Evolutionary conservation across 768 basidiomycete species (phyloP).

Genomic region (Panaeolus cyanescens): DNA sequence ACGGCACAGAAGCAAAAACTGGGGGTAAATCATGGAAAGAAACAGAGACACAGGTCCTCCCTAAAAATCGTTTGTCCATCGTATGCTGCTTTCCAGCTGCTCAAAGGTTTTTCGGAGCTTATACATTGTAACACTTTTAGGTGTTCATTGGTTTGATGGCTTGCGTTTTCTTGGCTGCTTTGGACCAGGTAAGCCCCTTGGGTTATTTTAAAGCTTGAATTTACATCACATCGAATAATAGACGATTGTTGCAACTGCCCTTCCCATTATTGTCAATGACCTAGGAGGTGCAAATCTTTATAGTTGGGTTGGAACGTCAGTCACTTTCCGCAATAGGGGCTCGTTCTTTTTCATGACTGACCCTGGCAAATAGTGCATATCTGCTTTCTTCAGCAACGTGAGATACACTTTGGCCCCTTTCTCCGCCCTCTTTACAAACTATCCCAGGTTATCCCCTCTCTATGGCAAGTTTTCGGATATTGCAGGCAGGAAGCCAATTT

Average conservation of each 20-base stretch:
- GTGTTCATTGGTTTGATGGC: conserved; percentile 50
- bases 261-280: conserved; percentile 70
- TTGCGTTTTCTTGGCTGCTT: conserved; percentile 51
- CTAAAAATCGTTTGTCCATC: conserved; percentile 50
- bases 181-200: conserved; percentile 54
- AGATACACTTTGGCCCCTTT: conserved; percentile 5
- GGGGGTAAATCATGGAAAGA: conserved; percentile 54
- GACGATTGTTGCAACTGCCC: conserved; percentile 75
- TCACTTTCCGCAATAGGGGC: not conserved
- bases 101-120: not conserved
- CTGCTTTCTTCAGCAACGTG: conserved; percentile 63
- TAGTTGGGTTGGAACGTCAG: conserved; percentile 74
- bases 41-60: conserved; percentile 52
- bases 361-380: conserved; percentile 58
- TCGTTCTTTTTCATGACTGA: conserved; percentile 3
- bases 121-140: conserved; percentile 22
- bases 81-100: conserved; percentile 27
- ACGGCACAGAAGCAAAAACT: conserved; percentile 13
- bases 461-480: conserved; percentile 80
- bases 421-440: not conserved
- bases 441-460: conserved; percentile 57
- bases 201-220: not conserved
- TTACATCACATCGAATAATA: conserved; percentile 17
- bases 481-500: conserved; percentile 61
- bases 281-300: conserved; percentile 66